Base-by-base conservation (phyloP, 108 stramenopile species). In the Nitzschia palea region DNA sequence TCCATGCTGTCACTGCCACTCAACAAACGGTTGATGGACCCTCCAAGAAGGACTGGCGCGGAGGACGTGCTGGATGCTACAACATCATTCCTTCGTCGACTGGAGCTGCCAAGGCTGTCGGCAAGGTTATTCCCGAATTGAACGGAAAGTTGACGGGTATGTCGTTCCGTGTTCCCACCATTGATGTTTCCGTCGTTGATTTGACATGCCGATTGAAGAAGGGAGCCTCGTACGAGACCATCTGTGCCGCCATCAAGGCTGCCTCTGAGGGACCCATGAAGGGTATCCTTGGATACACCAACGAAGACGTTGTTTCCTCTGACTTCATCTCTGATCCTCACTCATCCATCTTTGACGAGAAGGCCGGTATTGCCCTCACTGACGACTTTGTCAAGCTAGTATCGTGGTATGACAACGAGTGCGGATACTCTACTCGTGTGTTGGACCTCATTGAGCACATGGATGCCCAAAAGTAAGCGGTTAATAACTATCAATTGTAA, bases 61-160 rank as follows among this genome's bases (percentile, higher is more conserved):
- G 96, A 30, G 98, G 98, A 56, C 95, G 98, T 68, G 96, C 95
- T 40, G 98, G 94, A 22, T 96, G 95, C 81, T 94, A 89, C 88
- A 98, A 98, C 89, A 97, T 98, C 79, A 98, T 98, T 74, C 98
- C 98, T 18, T 94, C 95, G 12, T 88, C 91, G 44, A 99, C 97
- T 23, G 95, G 97, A 65, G 95, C 97, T 30, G 97, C 97, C 74
- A 96, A 96, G 86, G 94, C 97, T 32, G 95, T 98, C 43, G 96
- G 94, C 33, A 95, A 96, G 83, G 96, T 97, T 62, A 97, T 98
- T 59, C 98, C 98, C 27, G 83, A 85, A 69, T 77, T 99, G 66
- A 97, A 98, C 66, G 97, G 98, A 32, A 99, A 99, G 94, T 94
- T 99, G 59, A 99, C 98, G 6, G 98, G 98, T 60, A 98, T 99